Evolutionary conservation across 83 land plant genomes (phyloP).

Genomic region (Thuja plicata): DNA sequence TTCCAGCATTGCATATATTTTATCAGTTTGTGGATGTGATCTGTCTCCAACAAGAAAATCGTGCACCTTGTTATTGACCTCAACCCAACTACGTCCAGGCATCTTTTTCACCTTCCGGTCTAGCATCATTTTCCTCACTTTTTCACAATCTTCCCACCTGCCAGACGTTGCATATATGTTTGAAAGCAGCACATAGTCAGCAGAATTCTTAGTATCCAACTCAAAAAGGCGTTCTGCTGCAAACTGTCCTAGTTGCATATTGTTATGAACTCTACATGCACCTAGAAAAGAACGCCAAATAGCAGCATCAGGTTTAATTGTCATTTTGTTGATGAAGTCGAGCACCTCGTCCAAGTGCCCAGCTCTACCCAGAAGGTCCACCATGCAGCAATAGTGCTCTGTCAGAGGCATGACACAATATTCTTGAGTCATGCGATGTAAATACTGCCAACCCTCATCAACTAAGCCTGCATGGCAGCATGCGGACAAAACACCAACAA

Average conservation of each 20-base stretch:
- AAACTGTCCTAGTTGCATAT: constrained; percentile 39
- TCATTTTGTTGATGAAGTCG: constrained; percentile 34
- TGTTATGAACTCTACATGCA: constrained; percentile 40
- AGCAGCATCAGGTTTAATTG: constrained; percentile 33
- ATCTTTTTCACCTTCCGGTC: constrained; percentile 26
- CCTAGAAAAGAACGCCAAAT: constrained; percentile 40
- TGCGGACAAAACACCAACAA: constrained; percentile 36
- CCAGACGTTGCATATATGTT: constrained; percentile 38
- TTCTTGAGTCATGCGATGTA: constrained; percentile 23
- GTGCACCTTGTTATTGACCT: constrained; percentile 22
- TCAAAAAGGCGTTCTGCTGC: constrained; percentile 33
- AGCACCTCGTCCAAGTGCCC: constrained; percentile 37
- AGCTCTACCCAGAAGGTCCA: constrained; percentile 49
- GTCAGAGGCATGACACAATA: constrained; percentile 21
- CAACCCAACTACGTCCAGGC: constrained; percentile 55
- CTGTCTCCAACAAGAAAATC: constrained; percentile 31
- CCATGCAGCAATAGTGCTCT: constrained; percentile 47
- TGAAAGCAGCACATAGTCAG: constrained; percentile 31
- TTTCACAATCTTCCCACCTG: constrained; percentile 34
- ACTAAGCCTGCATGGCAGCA: constrained; percentile 37
- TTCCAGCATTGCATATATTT: constrained; percentile 33
- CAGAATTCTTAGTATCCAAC: constrained; percentile 24
- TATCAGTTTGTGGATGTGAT: constrained; percentile 20
- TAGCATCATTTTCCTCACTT: constrained; percentile 23
- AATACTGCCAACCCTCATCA: constrained; percentile 29